Evolutionary conservation across 345 rosid species (phyloP).

Genomic region (Linum tenue): DNA sequence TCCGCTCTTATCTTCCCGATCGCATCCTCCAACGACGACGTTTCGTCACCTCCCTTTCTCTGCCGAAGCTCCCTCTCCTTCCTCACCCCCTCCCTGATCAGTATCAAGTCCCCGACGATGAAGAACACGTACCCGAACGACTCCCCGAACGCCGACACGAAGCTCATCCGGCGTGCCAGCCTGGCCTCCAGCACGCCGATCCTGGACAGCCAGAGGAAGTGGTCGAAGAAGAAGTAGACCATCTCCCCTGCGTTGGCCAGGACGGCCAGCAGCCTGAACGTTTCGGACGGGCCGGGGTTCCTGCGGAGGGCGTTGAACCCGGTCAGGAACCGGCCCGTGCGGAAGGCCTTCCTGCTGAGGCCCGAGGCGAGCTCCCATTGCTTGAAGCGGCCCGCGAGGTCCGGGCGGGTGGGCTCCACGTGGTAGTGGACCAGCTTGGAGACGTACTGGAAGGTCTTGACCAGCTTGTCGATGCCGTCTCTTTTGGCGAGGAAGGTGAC

Average conservation of each 20-base stretch:
- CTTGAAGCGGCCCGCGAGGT: constrained; percentile 53
- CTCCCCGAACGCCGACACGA: constrained; percentile 92
- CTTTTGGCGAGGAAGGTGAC: constrained; percentile 86
- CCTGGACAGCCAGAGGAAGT: constrained; percentile 87
- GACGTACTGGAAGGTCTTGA: constrained; percentile 93
- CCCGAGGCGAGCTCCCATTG: constrained; percentile 95
- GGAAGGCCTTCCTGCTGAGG: constrained; percentile 86
- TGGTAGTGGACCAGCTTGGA: constrained; percentile 88
- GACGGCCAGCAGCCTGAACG: constrained; percentile 40
- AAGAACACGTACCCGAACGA: constrained; percentile 88
- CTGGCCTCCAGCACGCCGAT: constrained; percentile 64
- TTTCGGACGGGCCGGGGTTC: constrained; percentile 49
- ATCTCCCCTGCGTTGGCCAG: constrained; percentile 89
- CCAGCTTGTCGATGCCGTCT: constrained; percentile 97
- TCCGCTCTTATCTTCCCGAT: constrained; percentile 45
- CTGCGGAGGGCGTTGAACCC: constrained; percentile 78
- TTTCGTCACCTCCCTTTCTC: constrained; percentile 11
- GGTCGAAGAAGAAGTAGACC: constrained; percentile 95
- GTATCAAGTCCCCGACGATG: constrained; percentile 50
- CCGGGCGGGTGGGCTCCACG: constrained; percentile 42
- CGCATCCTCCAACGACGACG: constrained; percentile 16
- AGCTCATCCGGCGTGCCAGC: constrained; percentile 74
- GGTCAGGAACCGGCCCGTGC: constrained; percentile 85
- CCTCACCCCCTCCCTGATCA: constrained; percentile 41
- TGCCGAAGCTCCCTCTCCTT: constrained; percentile 36